Evolutionary conservation across 306 rosid genomes (phyloP).

Genomic region (Albizia julibrissin): DNA sequence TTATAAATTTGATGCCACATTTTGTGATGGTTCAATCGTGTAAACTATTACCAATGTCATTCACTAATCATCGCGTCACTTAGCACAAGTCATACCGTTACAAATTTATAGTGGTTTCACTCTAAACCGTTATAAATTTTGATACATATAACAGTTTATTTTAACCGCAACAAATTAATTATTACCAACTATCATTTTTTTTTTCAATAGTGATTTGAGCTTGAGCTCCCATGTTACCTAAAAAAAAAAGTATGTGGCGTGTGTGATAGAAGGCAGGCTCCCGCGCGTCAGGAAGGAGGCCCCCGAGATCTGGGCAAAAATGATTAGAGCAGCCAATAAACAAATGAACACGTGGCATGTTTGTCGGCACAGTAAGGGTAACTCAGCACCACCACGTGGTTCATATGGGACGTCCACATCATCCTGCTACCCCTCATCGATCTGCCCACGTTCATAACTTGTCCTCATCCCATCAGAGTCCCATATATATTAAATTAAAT

Average conservation of each 20-base stretch:
- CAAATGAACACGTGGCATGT: slow-evolving; percentile 40
- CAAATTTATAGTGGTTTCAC: too few relatives aligned
- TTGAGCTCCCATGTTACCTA: too few relatives aligned
- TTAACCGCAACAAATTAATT: too few relatives aligned
- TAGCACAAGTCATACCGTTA: too few relatives aligned
- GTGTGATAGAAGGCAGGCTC: neutral
- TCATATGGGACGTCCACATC: slow-evolving; percentile 36
- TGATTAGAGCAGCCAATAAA: neutral
- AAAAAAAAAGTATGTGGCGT: neutral
- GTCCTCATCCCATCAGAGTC: neutral
- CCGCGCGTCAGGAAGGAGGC: neutral
- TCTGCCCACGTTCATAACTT: slow-evolving; percentile 35
- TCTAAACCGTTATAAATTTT: too few relatives aligned
- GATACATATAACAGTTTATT: too few relatives aligned
- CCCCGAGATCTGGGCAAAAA: neutral
- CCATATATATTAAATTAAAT: neutral
- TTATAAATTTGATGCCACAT: too few relatives aligned
- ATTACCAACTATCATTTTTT: too few relatives aligned
- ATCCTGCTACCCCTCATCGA: slow-evolving; percentile 19
- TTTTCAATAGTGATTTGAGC: too few relatives aligned
- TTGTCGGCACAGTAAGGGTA: slow-evolving; percentile 15
- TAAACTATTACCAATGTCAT: too few relatives aligned
- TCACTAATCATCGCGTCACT: too few relatives aligned
- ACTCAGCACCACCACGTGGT: slow-evolving; percentile 35
- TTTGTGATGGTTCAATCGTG: too few relatives aligned